Conservation (phyloP, 1,284 basidiomycete species). For the Ceratobasidium sp. region DNA sequence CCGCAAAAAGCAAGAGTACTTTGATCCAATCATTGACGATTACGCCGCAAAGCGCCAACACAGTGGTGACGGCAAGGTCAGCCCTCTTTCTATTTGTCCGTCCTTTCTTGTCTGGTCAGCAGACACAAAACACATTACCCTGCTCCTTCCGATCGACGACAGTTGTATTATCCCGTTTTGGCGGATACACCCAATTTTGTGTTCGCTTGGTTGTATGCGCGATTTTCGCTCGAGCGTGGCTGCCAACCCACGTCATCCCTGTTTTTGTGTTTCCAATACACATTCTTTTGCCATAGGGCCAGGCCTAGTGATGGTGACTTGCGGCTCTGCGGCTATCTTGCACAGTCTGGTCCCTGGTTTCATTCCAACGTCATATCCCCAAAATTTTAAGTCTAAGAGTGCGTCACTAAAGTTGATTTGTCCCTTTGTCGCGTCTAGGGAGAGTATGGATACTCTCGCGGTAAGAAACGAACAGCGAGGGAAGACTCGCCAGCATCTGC, state of each 20-base stretch:
- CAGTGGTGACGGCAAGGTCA: slow-evolving; percentile 31
- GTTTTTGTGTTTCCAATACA: not conserved
- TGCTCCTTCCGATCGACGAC: not conserved
- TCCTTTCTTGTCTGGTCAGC: slow-evolving; percentile 14
- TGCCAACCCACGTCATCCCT: slow-evolving; percentile 2
- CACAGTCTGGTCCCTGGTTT: not conserved
- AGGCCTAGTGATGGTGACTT: not conserved
- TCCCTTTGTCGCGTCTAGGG: slow-evolving; percentile 6
- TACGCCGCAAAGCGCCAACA: slow-evolving; percentile 44
- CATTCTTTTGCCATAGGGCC: not conserved
- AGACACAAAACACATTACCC: not conserved
- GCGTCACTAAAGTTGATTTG: not conserved
- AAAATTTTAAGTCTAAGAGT: not conserved
- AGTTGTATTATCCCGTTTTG: not conserved
- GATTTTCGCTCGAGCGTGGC: slow-evolving; percentile 21
- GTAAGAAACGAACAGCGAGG: slow-evolving; percentile 16
- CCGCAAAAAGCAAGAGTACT: slow-evolving; percentile 74
- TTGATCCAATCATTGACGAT: slow-evolving; percentile 66
- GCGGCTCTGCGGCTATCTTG: not conserved
- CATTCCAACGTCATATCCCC: not conserved
- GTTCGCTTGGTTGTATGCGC: slow-evolving; percentile 23
- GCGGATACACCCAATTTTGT: not conserved
- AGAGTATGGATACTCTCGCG: slow-evolving; percentile 30
- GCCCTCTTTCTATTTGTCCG: not conserved
- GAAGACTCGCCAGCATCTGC: not conserved